A percentile compares a stretch with the other conserved stretches of the same genome.
Evolutionary conservation across 2,329 filamentous ascomycete genomes (phyloP).

Genomic region (Ceratocystis cacaofunesta): DNA sequence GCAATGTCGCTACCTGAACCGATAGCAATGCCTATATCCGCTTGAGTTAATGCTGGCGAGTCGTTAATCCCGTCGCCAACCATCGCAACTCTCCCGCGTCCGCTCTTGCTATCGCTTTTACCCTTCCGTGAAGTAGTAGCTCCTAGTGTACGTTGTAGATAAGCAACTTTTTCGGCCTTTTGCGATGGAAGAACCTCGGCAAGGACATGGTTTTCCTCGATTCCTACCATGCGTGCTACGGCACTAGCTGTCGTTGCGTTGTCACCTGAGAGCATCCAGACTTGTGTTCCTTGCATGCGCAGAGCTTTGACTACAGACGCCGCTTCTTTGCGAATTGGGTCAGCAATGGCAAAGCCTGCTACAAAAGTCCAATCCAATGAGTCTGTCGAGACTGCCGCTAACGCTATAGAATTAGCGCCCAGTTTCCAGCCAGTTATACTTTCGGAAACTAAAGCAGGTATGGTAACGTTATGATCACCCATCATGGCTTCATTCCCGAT

Average conservation of each 20-base stretch:
- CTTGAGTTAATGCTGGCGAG: constrained; percentile 62
- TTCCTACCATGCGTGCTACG: constrained; percentile 62
- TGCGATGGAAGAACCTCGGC: constrained; percentile 75
- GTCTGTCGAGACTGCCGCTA: constrained; percentile 34
- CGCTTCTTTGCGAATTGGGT: constrained; percentile 65
- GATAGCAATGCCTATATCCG: constrained; percentile 74
- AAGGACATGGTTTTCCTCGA: constrained; percentile 58
- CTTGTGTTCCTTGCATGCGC: constrained; percentile 48
- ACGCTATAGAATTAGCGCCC: constrained; percentile 48
- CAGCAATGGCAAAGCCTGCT: constrained; percentile 61
- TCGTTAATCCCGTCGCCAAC: constrained; percentile 86
- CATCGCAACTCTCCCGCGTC: constrained; percentile 54
- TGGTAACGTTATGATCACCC: constrained; percentile 30
- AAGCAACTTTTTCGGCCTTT: constrained; percentile 58
- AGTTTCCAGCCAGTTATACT: constrained; percentile 42
- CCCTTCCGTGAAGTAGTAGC: constrained; percentile 20
- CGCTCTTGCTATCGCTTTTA: constrained; percentile 18
- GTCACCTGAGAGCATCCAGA: constrained; percentile 91
- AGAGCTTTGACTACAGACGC: constrained; percentile 48
- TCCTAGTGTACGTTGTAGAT: constrained; percentile 41
- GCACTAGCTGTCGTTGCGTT: constrained; percentile 72
- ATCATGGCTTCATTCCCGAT: constrained; percentile 64
- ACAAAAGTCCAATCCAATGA: constrained; percentile 34
- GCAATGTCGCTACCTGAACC: constrained; percentile 74
- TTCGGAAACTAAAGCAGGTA: constrained; percentile 25